Percentiles rank a stretch among this genome's conserved stretches.
These are phyloP conservation scores for Debaryomyces fabryi DNA, from an alignment of 1,139 yeast species.

Conservation along the genomic window DNA sequence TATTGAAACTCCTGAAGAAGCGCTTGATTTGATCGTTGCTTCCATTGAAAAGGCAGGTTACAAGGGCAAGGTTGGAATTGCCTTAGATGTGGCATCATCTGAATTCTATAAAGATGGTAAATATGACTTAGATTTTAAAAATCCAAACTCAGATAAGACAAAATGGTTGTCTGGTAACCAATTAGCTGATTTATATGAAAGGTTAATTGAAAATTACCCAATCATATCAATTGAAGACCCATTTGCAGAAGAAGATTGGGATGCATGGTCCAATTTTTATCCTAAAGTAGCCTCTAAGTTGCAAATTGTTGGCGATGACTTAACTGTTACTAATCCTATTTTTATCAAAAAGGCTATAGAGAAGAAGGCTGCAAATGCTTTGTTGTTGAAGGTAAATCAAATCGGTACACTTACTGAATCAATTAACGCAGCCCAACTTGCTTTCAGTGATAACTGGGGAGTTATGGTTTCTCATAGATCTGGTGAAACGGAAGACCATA, in stretches of 20 bases:
- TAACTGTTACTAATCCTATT: constrained; percentile 89
- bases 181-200: constrained; percentile 74
- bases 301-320: constrained; percentile 90
- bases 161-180: constrained; percentile 82
- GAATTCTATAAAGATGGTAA: constrained; percentile 90
- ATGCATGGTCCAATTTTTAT: constrained; percentile 81
- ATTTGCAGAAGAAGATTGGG: constrained; percentile 97
- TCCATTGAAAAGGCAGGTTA: constrained; percentile 87
- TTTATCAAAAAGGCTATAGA: constrained; percentile 88
- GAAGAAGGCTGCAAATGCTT: constrained; percentile 84
- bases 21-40: constrained; percentile 79
- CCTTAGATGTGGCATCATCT: constrained; percentile 87
- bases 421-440: constrained; percentile 82
- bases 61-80: constrained; percentile 81
- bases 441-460: constrained; percentile 87
- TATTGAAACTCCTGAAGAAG: constrained; percentile 85
- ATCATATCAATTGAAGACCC: constrained; percentile 94
- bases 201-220: constrained; percentile 80
- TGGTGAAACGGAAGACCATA: constrained; percentile 95
- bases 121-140: constrained; percentile 93
- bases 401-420: constrained; percentile 87
- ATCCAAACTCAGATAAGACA: constrained; percentile 78
- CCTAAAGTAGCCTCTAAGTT: constrained; percentile 59
- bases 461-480: constrained; percentile 95
- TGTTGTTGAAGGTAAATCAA: constrained; percentile 90